Conservation (phyloP, 2,329 filamentous ascomycete species). For the Aureobasidium sp. region DNA sequence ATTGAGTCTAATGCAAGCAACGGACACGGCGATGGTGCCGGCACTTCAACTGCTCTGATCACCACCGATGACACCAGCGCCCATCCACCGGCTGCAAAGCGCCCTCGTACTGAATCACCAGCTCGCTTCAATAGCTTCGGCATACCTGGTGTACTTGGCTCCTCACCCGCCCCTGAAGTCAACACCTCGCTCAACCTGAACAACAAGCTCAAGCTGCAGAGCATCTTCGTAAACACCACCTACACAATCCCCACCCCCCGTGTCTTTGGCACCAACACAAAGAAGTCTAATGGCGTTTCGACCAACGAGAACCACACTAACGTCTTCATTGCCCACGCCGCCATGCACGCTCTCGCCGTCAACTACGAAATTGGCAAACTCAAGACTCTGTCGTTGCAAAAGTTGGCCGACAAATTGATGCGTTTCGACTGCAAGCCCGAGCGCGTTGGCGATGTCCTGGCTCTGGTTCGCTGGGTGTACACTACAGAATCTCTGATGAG, state of each 20-base stretch:
- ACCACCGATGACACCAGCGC: neutral
- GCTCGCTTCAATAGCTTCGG: neutral
- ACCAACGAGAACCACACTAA: conserved; percentile 8
- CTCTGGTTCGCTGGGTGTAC: conserved; percentile 5
- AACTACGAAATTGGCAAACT: neutral
- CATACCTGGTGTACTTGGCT: neutral
- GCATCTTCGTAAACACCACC: neutral
- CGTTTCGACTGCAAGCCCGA: neutral
- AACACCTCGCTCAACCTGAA: neutral
- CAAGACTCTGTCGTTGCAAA: neutral
- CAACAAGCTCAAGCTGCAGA: neutral
- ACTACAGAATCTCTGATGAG: neutral
- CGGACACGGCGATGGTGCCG: neutral
- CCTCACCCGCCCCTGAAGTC: neutral
- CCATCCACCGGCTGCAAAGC: neutral
- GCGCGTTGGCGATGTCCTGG: neutral
- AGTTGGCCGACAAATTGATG: conserved; percentile 1
- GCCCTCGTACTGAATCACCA: neutral
- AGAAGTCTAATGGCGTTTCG: neutral
- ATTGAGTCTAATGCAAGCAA: neutral
- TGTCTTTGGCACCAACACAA: neutral
- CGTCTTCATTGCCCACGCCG: conserved; percentile 8
- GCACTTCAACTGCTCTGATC: neutral
- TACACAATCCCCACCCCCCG: neutral
- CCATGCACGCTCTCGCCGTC: conserved; percentile 4